A percentile compares a stretch with the other conserved stretches of the same genome.
phyloP scores from a whole-genome alignment of 2,329 filamentous ascomycete genomes.

The Microsporum ferrugineum region DNA sequence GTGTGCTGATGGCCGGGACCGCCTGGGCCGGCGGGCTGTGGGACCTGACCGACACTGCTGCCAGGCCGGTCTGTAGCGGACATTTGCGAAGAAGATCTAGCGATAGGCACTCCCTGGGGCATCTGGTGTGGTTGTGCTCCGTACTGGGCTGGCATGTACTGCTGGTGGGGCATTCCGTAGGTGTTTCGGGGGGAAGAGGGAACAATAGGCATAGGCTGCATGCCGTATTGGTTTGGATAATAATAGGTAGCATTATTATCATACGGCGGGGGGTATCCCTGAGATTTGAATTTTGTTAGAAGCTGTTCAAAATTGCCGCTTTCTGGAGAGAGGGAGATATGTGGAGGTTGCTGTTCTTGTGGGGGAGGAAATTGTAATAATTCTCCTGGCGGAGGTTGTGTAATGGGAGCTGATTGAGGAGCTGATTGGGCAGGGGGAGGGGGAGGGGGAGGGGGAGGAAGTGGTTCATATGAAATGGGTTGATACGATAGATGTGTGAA shows the following conservation, averaged over 20 bases:
- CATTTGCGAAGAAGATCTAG: slow-evolving; percentile 68
- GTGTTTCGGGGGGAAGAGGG: slow-evolving; percentile 37
- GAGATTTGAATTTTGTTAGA: slow-evolving; percentile 55
- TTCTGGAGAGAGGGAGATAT: slow-evolving; percentile 55
- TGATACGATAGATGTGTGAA: background rate
- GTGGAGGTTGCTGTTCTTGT: slow-evolving; percentile 7
- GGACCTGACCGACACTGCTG: slow-evolving; percentile 51
- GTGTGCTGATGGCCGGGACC: slow-evolving; percentile 37
- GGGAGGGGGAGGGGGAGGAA: background rate
- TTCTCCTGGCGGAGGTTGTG: background rate
- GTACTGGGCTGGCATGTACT: slow-evolving; percentile 44
- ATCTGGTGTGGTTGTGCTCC: slow-evolving; percentile 35
- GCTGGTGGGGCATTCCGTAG: slow-evolving; percentile 40
- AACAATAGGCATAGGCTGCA: slow-evolving; percentile 27
- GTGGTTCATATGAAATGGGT: background rate
- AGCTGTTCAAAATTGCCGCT: slow-evolving; percentile 59
- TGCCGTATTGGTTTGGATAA: slow-evolving; percentile 32
- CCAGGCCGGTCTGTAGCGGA: slow-evolving; percentile 55
- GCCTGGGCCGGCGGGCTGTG: slow-evolving; percentile 36
- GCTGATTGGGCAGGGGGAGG: background rate
- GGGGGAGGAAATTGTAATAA: background rate
- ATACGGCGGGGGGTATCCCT: slow-evolving; percentile 46
- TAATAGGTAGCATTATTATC: slow-evolving; percentile 37
- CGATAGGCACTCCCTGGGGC: slow-evolving; percentile 59
- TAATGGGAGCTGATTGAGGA: slow-evolving; percentile 15